Base-by-base conservation (phyloP, 2,329 filamentous ascomycete species). In the Rutstroemia sp. region DNA sequence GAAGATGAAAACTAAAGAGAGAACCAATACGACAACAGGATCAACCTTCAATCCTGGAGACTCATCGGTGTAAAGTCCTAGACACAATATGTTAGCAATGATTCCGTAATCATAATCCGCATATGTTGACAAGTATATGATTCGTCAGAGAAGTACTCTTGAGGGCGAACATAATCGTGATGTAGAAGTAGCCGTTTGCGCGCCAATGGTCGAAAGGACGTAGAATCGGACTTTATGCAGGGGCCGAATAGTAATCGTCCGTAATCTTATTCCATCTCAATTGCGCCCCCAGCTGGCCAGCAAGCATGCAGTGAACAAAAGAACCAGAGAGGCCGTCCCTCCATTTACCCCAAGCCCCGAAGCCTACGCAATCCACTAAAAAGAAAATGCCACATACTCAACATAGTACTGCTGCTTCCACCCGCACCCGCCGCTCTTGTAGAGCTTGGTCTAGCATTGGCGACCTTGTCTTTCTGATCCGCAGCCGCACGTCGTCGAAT, bases 1-100 rank as follows among this genome's bases (percentile, higher is more conserved):
- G 79, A 99, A 96, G 75, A 99, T 99, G 76, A 99, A 99, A 61
- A 95, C 94, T 68, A 99, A 83, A 70, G 90, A 95, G 67, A 99
- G 81, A 65, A 96, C 94, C 70, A 99, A 82, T 63, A 99, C 92
- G 64, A 99, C 92, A 59, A 99, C 94, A 21, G 94, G 94, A 73
- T 99, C 94, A 63, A 99, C 94, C 79, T 96, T 96, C 69, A 99
- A 79, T 61, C 94, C 94, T 58, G 94, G 94, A 63, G 90, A 95
- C 79, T 99, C 94, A 72, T 99, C 94, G 58, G 94, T 99, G 84
- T 99, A 99, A 46, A 99, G 86, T 75, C 84, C 87, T 91, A 59
- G 45, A 34, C n/a, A 45, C 10, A 16, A 5, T 8, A 42, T 30
- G 45, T 66, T 53, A 65, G 59, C 44, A 51, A 23, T 2, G 8